Base-by-base conservation (phyloP, 1,284 basidiomycete genomes). In the Ceratobasidium papillatum region DNA sequence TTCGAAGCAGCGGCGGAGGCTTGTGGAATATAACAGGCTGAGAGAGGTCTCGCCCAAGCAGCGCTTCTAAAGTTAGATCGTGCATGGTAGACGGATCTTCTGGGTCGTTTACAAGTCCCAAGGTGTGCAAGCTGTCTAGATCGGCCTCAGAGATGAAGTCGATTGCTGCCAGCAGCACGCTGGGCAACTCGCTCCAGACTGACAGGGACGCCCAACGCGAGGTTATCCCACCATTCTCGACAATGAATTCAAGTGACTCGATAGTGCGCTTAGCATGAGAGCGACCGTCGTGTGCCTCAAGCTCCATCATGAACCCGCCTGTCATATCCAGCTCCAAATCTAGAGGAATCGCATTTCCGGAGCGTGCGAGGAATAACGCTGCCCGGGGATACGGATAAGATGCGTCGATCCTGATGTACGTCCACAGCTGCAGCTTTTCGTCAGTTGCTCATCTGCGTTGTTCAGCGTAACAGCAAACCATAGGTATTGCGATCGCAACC, bases 401-500 rank as follows among this genome's bases (percentile, higher is more conserved):
- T 14, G 3, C 32, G 3, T 27, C 51, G 5, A 68, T n/a, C 3
- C 27, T 54, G 22, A 68, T 68, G n/a, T 54, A 68, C 5, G 65
- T 38, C 65, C 65, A 68, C 3, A 68, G 34, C 65, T 68, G 30
- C 12, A 34, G 14, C 14, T 2, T 34, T 54, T 47, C 2, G 25
- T 68, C 11, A 56, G 51, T 25, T 51, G 11, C 22, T 34, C 30
- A 22, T 7, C 27, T 9, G 2, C 30, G n/a, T 27, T 3, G 5
- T 7, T 41, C 7, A 41, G 38, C 38, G 27, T 27, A 51, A 25
- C 14, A n/a, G 27, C 65, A 38, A 54, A 68, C 65, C 65, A 52
- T 68, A 22, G 65, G 65, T 12, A 30, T 68, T 27, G 51, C 41
- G 19, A 68, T n/a, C 30, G 63, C 65, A 30, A 68, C 27, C 8